These are phyloP conservation scores for Lasiosphaeriaceae sp. DNA, from an alignment of 495 filamentous ascomycete species.

Conservation along the genomic window DNA sequence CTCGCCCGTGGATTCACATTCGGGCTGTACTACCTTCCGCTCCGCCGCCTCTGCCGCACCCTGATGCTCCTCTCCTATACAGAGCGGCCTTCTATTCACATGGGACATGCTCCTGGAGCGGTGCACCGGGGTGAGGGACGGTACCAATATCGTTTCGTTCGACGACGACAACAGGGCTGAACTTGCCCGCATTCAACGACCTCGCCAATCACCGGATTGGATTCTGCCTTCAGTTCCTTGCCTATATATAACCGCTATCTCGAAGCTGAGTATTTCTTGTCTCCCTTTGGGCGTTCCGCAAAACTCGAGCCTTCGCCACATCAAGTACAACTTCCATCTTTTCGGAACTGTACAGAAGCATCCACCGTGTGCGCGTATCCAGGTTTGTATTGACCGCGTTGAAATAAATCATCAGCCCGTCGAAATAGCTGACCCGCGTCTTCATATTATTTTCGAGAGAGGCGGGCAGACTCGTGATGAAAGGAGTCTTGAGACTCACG, in stretches of 20 bases:
- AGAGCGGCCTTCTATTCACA: too few species aligned
- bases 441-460: constrained; percentile 79
- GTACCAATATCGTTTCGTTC: too few species aligned
- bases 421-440: constrained; percentile 62
- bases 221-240: constrained; percentile 63
- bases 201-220: constrained; percentile 54
- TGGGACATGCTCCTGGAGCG: too few species aligned
- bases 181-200: too few species aligned
- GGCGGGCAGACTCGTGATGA: constrained; percentile 64
- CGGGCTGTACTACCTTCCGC: too few species aligned
- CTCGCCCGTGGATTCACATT: too few species aligned
- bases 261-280: constrained; percentile 56
- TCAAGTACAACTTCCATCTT: constrained; percentile 78
- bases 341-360: constrained; percentile 80
- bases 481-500: constrained; percentile 66
- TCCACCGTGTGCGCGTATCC: constrained; percentile 65
- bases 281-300: constrained; percentile 36
- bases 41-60: too few species aligned
- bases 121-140: too few species aligned
- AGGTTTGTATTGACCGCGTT: constrained; percentile 51
- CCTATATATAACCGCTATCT: constrained; percentile 67
- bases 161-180: too few species aligned
- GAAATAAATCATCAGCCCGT: constrained; percentile 66
- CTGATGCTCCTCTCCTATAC: too few species aligned
- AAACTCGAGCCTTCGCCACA: constrained; percentile 77